Evolutionary conservation across 129 eudicot genomes (phyloP), one percentile per base, ranked within the genome.

Genomic region (Saussurea involucrata): DNA sequence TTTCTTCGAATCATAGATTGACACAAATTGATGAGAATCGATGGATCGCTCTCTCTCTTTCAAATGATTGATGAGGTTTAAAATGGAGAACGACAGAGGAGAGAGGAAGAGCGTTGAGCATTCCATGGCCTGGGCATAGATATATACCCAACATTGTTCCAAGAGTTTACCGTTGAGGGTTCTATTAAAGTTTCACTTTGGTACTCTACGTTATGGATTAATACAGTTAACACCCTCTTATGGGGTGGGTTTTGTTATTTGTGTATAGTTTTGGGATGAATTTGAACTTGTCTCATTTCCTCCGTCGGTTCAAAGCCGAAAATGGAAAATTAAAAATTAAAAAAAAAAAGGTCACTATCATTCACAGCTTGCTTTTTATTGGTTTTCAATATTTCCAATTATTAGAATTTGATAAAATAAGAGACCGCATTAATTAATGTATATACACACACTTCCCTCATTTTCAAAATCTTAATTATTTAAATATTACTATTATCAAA

Each of bases 121-220:
- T 46, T 27, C 27, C 6, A 6, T 27, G 46, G 76, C 37, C 11
- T 8, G 3, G 46, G 55, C 34, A 13, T 65, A 44, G 42, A 42
- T 76, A 46, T 76, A 46, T 49, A 46, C 25, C 72, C 66, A 68
- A 44, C 73, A 68, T 17, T 17, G 60, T 53, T 31, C 42, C 72
- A 76, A 28, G 66, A 76, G 55, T 76, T 76, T 76, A 76, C 80
- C 80, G 80, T 76, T 76, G 80, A 21, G 80, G 73, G 71, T 76
- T 76, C 49, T 65, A 24, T 29, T 46, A 6, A 66, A 76, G 20
- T 20, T 76, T 76, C 73, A 76, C 15, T 44, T 76, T 27, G 55
- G 55, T 66, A 27, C 80, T 13, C 15, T 46, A 4, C 0, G 11
- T 66, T 76, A 66, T 22, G 15, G 9, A 28, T 1, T 11, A 8